phyloP scores from a whole-genome alignment of 306 rosid species.

The Dicorynia guianensis region DNA sequence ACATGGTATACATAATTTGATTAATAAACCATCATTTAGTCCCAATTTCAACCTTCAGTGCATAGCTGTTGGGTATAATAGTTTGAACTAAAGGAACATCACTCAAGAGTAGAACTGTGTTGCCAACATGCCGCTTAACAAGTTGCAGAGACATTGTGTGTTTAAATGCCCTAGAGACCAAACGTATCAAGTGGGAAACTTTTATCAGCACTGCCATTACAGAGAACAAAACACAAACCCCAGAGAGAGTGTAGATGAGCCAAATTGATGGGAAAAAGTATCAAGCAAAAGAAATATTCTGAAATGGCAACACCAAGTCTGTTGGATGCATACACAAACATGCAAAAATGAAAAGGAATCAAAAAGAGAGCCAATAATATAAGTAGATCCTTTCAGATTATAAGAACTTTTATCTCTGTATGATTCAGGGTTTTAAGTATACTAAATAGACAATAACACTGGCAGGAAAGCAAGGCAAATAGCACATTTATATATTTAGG shows the following conservation, averaged over 20 bases:
- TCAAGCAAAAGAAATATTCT: not conserved
- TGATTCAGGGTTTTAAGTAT: not conserved
- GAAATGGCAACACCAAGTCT: not conserved
- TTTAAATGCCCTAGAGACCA: conserved; percentile 12
- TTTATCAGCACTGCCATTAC: not conserved
- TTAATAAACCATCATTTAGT: conserved; percentile 2
- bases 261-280: not conserved
- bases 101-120: not conserved
- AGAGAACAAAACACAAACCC: conserved; percentile 26
- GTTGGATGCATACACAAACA: not conserved
- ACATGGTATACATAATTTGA: conserved; percentile 16
- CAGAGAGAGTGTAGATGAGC: not conserved
- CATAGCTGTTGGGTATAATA: not conserved
- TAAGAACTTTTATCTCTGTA: not conserved
- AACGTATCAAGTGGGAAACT: conserved; percentile 8
- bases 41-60: not conserved
- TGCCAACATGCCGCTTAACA: not conserved
- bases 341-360: not conserved
- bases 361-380: not conserved
- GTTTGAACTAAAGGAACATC: not conserved
- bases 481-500: not conserved
- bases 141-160: not conserved
- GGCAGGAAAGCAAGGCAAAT: not conserved
- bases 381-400: not conserved
- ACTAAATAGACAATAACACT: not conserved